Base-by-base conservation (phyloP, 1,284 basidiomycete species). In the Heterobasidion parviporum region DNA sequence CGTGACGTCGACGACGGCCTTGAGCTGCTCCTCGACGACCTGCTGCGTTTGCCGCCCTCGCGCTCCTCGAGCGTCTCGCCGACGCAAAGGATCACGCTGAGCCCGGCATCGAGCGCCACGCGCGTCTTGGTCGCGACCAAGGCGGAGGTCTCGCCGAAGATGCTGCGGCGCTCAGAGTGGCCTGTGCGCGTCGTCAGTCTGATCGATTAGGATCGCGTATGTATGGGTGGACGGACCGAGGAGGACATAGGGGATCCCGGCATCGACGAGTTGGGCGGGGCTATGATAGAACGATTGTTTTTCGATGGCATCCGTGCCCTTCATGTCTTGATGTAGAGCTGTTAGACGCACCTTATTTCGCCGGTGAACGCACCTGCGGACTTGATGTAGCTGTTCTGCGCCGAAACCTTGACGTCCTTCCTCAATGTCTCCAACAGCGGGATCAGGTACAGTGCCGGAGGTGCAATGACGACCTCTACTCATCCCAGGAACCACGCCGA, bases 1-100 rank as follows among this genome's bases (percentile, higher is more conserved):
- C 59, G 89, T 74, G 50, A 82, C 74, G 43, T 78, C 74, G 36
- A 89, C 81, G 61, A 90, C 92, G 54, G 91, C 85, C 67, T 87
- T 77, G 57, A 98, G 82, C 74, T 98, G 95, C 54, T 73, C 76
- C 66, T 92, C 77, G 65, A 94, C 90, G 49, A 99, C 91, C 57
- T 83, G 70, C 60, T 83, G 80, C 47, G 94, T 98, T 71, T 75
- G 58, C 78, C 82, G 9, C 77, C 76, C 72, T 99, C 95, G 63
- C 97, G 85, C 78, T 99, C 82, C 62, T 86, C 74, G 61, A 98
- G 86, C 46, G 91, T 94, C 77, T 99, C 97, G 50, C 96, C 97
- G 59, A 98, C 85, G 75, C 96, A 99, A 61, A 97, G 87, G 67
- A 99, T 98, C 63, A 98, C 91, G 58, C 82, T 87, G 62, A 98